Evolutionary conservation across 2,329 filamentous ascomycete species (phyloP).

Genomic region (Colletotrichum acutatum): DNA sequence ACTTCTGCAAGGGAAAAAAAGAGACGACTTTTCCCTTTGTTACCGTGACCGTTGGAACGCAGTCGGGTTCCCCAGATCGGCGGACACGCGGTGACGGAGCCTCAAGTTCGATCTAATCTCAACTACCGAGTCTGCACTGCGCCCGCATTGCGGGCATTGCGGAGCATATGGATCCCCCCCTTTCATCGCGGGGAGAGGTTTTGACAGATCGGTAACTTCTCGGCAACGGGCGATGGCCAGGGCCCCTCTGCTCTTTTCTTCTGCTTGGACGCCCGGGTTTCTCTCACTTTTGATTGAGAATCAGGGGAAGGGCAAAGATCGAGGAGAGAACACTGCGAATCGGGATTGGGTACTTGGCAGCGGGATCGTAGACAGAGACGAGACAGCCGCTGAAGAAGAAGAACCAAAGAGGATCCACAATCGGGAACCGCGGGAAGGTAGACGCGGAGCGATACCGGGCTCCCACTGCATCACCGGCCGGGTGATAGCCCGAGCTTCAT

Average conservation of each 20-base stretch:
- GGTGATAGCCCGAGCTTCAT: constrained; percentile 11
- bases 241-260: too few species aligned
- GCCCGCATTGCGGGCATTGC: neutral
- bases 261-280: neutral
- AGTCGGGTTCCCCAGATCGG: neutral
- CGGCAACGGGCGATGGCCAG: neutral
- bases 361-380: neutral
- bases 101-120: neutral
- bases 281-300: neutral
- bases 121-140: neutral
- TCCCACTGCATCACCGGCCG: neutral
- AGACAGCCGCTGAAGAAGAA: neutral
- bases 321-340: neutral
- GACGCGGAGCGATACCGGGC: constrained; percentile 7
- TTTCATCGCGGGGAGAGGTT: neutral
- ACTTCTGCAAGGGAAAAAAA: neutral
- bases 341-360: neutral
- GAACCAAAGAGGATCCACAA: neutral
- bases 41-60: neutral
- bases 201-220: constrained; percentile 8
- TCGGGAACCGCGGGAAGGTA: neutral
- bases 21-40: neutral
- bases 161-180: neutral
- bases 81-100: neutral
- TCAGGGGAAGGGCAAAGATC: neutral